phyloP scores from a whole-genome alignment of 345 rosid species.

The Dipteronia sinensis region DNA sequence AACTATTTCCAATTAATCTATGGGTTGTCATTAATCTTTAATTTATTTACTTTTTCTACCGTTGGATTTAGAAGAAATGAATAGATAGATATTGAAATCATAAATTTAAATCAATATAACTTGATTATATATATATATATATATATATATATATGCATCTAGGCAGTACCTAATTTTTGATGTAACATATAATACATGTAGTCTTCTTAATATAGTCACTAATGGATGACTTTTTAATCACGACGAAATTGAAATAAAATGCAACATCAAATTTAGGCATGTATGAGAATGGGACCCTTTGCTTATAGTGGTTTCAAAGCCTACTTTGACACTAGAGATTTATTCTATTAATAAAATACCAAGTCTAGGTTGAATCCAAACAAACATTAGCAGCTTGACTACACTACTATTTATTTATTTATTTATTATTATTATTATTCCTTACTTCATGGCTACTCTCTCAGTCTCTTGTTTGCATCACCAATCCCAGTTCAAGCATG shows the following conservation, averaged over 20 bases:
- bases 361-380: background rate
- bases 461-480: background rate
- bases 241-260: background rate
- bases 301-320: background rate
- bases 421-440: background rate
- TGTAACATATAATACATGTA: background rate
- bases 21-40: no score
- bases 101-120: no score
- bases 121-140: no score
- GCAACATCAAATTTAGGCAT: background rate
- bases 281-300: background rate
- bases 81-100: no score
- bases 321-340: background rate
- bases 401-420: background rate
- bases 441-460: conserved; percentile 10
- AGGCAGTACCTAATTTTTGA: background rate
- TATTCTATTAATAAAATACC: background rate
- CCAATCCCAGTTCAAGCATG: background rate
- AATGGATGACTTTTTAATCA: background rate
- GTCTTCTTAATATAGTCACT: background rate
- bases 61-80: no score
- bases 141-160: background rate
- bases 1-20: no score
- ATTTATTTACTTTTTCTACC: no score
- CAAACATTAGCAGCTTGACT: background rate